Conservation (phyloP, 2,329 filamentous ascomycete genomes). For the Calycina herbarum region DNA sequence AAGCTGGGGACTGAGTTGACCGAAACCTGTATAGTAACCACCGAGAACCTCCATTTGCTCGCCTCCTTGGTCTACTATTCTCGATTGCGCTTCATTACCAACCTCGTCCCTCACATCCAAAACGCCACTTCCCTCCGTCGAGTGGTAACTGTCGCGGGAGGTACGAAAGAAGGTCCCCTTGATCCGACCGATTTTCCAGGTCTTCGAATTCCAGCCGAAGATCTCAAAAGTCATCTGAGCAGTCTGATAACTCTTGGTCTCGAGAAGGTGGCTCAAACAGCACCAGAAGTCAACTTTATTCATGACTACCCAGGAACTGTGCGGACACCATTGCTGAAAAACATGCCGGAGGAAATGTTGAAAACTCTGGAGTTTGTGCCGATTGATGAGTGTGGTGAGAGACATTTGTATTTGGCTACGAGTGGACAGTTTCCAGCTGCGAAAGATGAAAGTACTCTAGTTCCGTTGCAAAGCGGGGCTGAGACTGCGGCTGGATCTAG, state of each 20-base stretch:
- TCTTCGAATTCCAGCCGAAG: constrained; percentile 15
- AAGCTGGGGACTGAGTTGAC: neutral
- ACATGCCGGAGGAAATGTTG: constrained; percentile 3
- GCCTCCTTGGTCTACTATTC: constrained; percentile 54
- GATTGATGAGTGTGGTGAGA: constrained; percentile 28
- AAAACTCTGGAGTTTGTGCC: constrained; percentile 12
- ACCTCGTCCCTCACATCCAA: constrained; percentile 55
- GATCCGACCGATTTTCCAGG: constrained; percentile 25
- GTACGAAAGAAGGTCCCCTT: constrained; percentile 24
- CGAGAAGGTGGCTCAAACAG: constrained; percentile 23
- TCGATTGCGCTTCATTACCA: constrained; percentile 54
- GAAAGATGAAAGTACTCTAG: neutral
- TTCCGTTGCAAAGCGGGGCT: constrained; percentile 10
- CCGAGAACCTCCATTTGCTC: constrained; percentile 53
- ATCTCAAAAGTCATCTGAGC: constrained; percentile 22
- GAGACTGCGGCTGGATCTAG: constrained; percentile 17
- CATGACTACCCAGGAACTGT: constrained; percentile 29
- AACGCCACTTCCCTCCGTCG: constrained; percentile 46
- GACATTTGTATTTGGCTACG: constrained; percentile 27
- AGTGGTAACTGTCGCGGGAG: constrained; percentile 45
- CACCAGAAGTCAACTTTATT: constrained; percentile 26
- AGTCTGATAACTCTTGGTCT: constrained; percentile 25
- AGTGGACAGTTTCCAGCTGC: constrained; percentile 22
- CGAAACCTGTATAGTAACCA: constrained; percentile 43
- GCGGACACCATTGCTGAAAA: constrained; percentile 13